Conservation (phyloP, 2,329 filamentous ascomycete genomes). For the Annulohypoxylon truncatum region DNA sequence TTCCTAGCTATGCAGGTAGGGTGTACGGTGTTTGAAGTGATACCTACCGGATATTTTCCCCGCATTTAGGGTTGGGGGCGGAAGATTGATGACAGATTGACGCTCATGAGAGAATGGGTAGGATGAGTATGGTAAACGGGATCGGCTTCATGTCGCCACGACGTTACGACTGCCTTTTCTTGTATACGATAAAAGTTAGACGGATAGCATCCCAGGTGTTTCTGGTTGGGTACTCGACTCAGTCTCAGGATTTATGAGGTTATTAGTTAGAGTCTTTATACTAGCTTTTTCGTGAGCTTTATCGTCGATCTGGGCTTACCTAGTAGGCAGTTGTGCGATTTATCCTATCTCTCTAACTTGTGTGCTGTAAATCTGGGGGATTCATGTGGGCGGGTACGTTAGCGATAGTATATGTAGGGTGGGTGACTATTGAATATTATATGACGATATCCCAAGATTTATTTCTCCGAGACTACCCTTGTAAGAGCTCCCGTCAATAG, state of each 20-base stretch:
- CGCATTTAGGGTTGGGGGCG: background rate
- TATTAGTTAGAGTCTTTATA: background rate
- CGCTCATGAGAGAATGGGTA: background rate
- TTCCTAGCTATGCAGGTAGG: background rate
- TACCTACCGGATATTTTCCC: background rate
- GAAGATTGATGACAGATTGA: conserved; percentile 8
- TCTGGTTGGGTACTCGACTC: conserved; percentile 7
- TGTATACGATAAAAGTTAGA: conserved; percentile 14
- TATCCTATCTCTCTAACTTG: too few species aligned
- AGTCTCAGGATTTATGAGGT: background rate
- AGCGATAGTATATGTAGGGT: too few species aligned
- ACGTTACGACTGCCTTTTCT: conserved; percentile 19
- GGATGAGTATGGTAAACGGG: background rate
- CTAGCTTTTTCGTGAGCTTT: background rate
- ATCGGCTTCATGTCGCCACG: conserved; percentile 2
- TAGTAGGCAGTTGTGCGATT: too few species aligned
- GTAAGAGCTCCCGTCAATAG: too few species aligned
- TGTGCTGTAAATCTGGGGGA: too few species aligned
- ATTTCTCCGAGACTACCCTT: too few species aligned
- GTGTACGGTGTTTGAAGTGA: background rate
- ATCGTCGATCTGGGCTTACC: too few species aligned
- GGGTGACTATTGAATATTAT: too few species aligned
- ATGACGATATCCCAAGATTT: too few species aligned
- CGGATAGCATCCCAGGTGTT: conserved; percentile 26
- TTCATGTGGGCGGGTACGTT: too few species aligned